phyloP scores from a whole-genome alignment of 257 asterid genomes.

The Plantago major region DNA sequence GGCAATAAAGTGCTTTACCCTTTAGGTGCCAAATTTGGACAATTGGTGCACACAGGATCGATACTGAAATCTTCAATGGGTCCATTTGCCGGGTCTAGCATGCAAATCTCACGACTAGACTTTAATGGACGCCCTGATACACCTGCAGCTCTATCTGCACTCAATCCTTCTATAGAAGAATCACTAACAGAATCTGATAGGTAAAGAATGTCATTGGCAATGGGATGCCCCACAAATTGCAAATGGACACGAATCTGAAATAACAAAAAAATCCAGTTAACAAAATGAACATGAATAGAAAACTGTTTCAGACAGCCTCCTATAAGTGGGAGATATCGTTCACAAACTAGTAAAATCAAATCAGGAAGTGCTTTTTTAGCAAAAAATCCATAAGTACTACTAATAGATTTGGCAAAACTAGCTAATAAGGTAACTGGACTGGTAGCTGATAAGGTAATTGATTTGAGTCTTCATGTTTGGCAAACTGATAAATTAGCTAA shows the following conservation, averaged over 20 bases:
- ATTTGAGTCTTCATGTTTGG: no score
- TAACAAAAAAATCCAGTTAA: slow-evolving; percentile 15
- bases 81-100: slow-evolving; percentile 30
- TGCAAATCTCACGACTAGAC: slow-evolving; percentile 26
- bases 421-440: no score
- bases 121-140: slow-evolving; percentile 27
- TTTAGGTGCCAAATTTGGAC: slow-evolving; percentile 85
- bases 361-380: no score
- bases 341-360: no score
- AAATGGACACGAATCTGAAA: slow-evolving; percentile 93
- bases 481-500: no score
- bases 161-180: slow-evolving; percentile 40
- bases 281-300: no score
- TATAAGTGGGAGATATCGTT: no score
- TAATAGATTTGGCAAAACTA: no score
- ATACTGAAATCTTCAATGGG: slow-evolving; percentile 43
- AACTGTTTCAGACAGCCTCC: no score
- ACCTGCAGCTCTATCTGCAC: slow-evolving; percentile 60
- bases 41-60: slow-evolving; percentile 93
- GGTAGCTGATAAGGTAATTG: no score
- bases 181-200: slow-evolving; percentile 37
- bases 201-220: slow-evolving; percentile 91
- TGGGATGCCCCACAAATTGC: slow-evolving; percentile 80
- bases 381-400: no score
- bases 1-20: slow-evolving; percentile 53